These are phyloP conservation scores for Pseudocercospora fuligena DNA, from an alignment of 2,329 filamentous ascomycete species.

Conservation along the genomic window DNA sequence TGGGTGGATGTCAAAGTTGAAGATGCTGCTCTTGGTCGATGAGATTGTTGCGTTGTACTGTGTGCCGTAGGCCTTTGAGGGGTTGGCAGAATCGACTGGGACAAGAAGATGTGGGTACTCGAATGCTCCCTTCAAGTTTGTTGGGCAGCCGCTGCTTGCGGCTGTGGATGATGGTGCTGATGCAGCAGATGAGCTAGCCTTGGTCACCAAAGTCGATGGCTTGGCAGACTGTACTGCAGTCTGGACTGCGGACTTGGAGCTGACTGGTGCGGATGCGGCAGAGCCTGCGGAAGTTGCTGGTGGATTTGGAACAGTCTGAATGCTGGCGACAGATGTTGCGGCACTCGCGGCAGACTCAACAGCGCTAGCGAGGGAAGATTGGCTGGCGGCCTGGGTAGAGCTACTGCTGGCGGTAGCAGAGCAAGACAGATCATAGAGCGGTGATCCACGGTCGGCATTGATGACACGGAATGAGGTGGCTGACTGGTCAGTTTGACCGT, in stretches of 20 bases:
- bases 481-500: conserved; percentile 51
- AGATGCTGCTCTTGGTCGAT: conserved; percentile 61
- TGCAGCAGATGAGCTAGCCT: neutral
- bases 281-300: neutral
- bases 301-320: neutral
- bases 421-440: conserved; percentile 30
- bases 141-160: conserved; percentile 33
- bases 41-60: conserved; percentile 63
- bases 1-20: conserved; percentile 70
- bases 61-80: conserved; percentile 59
- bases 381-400: conserved; percentile 17
- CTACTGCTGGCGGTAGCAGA: conserved; percentile 52
- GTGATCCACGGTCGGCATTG: conserved; percentile 44
- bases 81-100: conserved; percentile 61
- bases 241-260: neutral
- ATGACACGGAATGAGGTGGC: conserved; percentile 28
- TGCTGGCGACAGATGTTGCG: neutral
- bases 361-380: conserved; percentile 19
- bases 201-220: neutral
- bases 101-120: conserved; percentile 67
- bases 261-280: neutral
- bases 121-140: conserved; percentile 41
- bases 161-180: conserved; percentile 12
- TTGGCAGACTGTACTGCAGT: neutral
- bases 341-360: neutral